Conservation (phyloP, 106 monocot species). For the Iris macrosiphon region DNA sequence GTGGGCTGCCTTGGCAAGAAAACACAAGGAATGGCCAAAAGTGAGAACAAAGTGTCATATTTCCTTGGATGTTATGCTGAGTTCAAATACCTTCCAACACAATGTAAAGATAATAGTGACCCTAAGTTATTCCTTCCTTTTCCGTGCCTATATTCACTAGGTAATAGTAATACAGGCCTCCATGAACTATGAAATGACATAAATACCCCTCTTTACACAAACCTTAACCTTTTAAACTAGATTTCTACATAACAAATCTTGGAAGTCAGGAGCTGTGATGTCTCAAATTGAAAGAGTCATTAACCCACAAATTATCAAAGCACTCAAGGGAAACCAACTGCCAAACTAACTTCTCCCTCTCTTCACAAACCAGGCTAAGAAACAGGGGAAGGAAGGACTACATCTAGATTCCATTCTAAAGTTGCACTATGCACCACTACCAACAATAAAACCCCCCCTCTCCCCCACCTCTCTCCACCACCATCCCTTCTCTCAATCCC, state of each 20-base stretch:
- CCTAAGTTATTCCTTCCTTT: too few relatives aligned
- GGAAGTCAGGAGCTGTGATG: too few relatives aligned
- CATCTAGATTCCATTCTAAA: too few relatives aligned
- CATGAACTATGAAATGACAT: not conserved
- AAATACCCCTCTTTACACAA: not conserved
- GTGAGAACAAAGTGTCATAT: not conserved
- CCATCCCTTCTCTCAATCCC: not conserved
- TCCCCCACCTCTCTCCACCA: not conserved
- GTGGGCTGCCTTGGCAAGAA: constrained; percentile 8
- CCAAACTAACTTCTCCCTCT: too few relatives aligned
- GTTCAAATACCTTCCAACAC: not conserved
- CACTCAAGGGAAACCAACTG: too few relatives aligned
- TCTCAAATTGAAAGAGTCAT: too few relatives aligned
- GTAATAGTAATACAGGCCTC: not conserved
- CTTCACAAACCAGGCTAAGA: not conserved
- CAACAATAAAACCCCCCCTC: not conserved
- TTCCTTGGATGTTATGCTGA: not conserved
- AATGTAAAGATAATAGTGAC: too few relatives aligned
- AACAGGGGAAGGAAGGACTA: too few relatives aligned
- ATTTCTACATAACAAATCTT: too few relatives aligned
- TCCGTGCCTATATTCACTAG: not conserved
- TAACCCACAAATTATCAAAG: too few relatives aligned
- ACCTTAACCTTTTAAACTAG: too few relatives aligned
- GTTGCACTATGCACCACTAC: too few relatives aligned
- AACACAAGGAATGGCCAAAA: not conserved